Percentiles rank a stretch among this genome's conserved stretches.
phyloP scores from a whole-genome alignment of 192 early-diverging fungal species.

The Entomortierella chlamydospora region DNA sequence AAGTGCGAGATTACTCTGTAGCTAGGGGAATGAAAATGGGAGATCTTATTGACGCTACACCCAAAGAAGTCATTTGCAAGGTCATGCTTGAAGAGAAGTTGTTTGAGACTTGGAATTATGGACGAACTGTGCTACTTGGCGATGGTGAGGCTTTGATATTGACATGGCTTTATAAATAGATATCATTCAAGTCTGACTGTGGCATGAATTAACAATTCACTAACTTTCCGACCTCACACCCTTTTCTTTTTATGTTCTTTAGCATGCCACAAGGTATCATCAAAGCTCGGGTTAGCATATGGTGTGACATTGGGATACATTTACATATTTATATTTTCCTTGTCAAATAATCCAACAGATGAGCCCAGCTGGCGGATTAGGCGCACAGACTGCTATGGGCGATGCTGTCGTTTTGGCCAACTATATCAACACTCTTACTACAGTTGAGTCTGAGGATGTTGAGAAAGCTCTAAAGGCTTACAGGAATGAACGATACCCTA shows the following conservation, averaged over 20 bases:
- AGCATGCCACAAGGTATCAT: neutral
- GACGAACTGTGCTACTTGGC: neutral
- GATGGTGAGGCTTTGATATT: neutral
- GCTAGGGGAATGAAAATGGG: constrained; percentile 4
- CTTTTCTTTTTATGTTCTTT: no score
- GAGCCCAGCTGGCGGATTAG: neutral
- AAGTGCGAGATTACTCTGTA: constrained; percentile 1
- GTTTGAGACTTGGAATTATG: constrained; percentile 1
- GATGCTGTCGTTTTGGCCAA: constrained; percentile 13
- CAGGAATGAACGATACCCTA: constrained; percentile 1
- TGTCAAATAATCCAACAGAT: no score
- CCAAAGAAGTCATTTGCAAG: constrained; percentile 13
- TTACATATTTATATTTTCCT: no score
- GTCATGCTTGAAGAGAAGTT: constrained; percentile 19
- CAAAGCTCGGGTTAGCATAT: no score
- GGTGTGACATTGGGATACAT: neutral
- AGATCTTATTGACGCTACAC: constrained; percentile 16
- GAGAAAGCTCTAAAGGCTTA: neutral
- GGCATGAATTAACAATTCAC: no score
- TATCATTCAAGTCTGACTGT: neutral
- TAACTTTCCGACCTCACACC: no score
- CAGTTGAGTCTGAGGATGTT: neutral
- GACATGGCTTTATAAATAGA: neutral
- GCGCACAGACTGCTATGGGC: constrained; percentile 1
- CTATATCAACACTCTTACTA: neutral